Evolutionary conservation across 1,284 basidiomycete genomes (phyloP).

Genomic region (Ganoderma resinaceum): DNA sequence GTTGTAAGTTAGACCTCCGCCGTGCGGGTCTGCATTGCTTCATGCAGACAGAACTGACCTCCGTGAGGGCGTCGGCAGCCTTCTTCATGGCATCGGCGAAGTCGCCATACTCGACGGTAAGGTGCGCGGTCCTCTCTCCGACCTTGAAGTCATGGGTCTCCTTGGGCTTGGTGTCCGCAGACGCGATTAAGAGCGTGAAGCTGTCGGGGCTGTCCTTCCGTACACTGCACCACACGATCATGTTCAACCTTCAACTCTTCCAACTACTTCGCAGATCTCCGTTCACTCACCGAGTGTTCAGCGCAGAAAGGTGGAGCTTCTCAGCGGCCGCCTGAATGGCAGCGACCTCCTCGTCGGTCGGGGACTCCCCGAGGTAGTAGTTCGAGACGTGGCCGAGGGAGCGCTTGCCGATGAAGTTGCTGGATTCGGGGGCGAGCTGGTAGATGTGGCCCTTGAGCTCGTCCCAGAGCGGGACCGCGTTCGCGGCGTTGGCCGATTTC

Average conservation of each 20-base stretch:
- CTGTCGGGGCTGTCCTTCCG: constrained; percentile 65
- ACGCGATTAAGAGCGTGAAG: constrained; percentile 79
- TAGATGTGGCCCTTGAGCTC: constrained; percentile 81
- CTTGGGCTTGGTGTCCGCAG: constrained; percentile 52
- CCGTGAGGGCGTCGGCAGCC: constrained; percentile 60
- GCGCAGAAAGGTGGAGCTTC: constrained; percentile 70
- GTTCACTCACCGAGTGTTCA: constrained; percentile 85
- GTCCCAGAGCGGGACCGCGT: constrained; percentile 67
- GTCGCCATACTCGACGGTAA: constrained; percentile 78
- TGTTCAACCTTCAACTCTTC: constrained; percentile 3
- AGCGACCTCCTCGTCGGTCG: constrained; percentile 77
- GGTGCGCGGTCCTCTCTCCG: constrained; percentile 50
- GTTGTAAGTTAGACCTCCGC: neutral
- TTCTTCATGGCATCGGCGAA: constrained; percentile 62
- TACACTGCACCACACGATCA: constrained; percentile 54
- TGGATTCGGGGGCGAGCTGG: constrained; percentile 63
- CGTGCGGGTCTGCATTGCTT: neutral
- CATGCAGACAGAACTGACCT: constrained; percentile 49
- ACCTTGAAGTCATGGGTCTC: constrained; percentile 55
- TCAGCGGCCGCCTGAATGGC: constrained; percentile 78
- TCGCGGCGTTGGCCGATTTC: constrained; percentile 62
- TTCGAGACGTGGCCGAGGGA: constrained; percentile 79
- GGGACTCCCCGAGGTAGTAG: constrained; percentile 79
- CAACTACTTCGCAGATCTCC: no score
- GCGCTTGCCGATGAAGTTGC: constrained; percentile 81